Conservation (phyloP, 2,329 filamentous ascomycete species). For the Tolypocladium inflatum region DNA sequence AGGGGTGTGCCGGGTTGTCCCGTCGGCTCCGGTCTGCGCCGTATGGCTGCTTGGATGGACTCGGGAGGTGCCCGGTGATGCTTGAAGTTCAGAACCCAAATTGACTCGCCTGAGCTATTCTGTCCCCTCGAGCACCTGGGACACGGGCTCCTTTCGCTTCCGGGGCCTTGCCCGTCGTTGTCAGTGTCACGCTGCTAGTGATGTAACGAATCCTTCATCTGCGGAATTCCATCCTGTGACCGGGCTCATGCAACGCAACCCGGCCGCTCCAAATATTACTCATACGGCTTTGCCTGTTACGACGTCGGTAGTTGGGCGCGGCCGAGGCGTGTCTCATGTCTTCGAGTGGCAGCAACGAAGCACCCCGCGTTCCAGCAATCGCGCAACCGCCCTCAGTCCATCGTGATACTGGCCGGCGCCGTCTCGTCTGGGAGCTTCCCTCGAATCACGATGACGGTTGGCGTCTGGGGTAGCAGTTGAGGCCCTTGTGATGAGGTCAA, state of each 20-base stretch:
- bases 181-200: too few species aligned
- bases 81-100: not conserved
- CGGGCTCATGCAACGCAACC: not conserved
- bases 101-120: too few species aligned
- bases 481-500: not conserved
- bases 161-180: too few species aligned
- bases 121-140: too few species aligned
- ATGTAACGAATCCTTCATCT: not conserved
- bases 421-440: not conserved
- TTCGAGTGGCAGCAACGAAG: not conserved
- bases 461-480: not conserved
- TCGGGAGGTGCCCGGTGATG: not conserved
- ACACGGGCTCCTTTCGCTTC: too few species aligned
- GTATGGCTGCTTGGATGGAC: not conserved
- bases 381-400: not conserved
- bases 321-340: not conserved
- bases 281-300: not conserved
- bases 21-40: too few species aligned
- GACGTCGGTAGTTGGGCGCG: not conserved
- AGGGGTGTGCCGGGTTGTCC: not conserved
- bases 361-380: not conserved
- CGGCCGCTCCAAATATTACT: not conserved
- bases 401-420: not conserved
- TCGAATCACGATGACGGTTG: not conserved
- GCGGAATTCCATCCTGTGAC: not conserved